Conservation (phyloP, 176 grass and related monocot species). For the Bolboschoenus planiculmis region DNA sequence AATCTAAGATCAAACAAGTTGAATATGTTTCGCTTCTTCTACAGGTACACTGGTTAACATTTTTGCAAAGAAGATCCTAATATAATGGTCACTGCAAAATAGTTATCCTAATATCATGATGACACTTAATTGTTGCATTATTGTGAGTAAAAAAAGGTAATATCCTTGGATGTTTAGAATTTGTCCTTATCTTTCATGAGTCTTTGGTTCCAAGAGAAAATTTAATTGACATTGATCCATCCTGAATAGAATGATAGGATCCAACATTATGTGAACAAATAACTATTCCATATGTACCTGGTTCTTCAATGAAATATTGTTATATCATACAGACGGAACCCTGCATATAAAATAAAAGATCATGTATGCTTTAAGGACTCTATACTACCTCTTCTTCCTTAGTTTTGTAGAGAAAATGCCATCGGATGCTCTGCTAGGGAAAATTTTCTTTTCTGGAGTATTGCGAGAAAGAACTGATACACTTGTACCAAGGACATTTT, state of each 20-base stretch:
- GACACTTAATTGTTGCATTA: neutral
- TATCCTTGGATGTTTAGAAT: neutral
- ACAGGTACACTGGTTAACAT: conserved; percentile 46
- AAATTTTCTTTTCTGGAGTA: neutral
- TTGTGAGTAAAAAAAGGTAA: neutral
- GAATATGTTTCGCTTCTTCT: conserved; percentile 66
- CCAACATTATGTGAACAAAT: neutral
- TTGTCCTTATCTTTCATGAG: neutral
- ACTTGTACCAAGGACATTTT: neutral
- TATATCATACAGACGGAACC: neutral
- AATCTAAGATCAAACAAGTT: conserved; percentile 67
- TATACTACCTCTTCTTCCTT: neutral
- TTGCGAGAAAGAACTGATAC: neutral
- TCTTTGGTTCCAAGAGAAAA: neutral
- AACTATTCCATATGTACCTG: neutral
- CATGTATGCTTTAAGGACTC: neutral
- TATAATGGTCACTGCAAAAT: neutral
- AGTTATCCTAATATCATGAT: neutral
- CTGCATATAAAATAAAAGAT: neutral
- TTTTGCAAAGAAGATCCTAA: neutral
- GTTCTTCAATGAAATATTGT: neutral
- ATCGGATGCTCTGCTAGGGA: neutral
- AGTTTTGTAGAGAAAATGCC: neutral
- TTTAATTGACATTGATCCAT: neutral
- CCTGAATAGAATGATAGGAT: neutral